Conservation (phyloP, 345 rosid genomes). For the Moricandia arvensis region DNA sequence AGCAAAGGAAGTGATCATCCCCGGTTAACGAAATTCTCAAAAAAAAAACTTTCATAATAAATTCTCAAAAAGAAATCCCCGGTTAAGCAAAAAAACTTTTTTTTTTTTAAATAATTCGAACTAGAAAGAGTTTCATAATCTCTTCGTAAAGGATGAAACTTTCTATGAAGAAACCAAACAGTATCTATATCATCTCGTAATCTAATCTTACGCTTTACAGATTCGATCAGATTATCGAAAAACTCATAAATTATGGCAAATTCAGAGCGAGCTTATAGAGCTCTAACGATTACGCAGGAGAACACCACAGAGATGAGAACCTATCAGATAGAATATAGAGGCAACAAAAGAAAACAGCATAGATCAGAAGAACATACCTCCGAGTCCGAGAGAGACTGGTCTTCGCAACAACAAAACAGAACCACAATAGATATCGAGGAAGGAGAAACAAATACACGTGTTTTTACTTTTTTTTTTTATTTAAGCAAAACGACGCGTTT, state of each 20-base stretch:
- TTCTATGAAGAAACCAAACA: neutral
- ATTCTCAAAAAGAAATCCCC: neutral
- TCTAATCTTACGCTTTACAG: neutral
- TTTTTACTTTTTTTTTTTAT: neutral
- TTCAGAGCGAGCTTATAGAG: neutral
- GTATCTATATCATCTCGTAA: neutral
- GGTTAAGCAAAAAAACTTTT: no score
- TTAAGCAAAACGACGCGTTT: conserved; percentile 21
- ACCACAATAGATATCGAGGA: conserved; percentile 2
- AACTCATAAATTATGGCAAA: conserved; percentile 11
- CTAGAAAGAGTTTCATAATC: neutral
- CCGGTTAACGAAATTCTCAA: neutral
- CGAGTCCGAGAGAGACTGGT: conserved; percentile 1
- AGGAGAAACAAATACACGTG: neutral
- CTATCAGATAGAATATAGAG: neutral
- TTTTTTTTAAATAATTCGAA: neutral
- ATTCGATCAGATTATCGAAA: conserved; percentile 13
- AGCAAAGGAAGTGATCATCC: conserved; percentile 6
- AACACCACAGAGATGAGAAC: neutral
- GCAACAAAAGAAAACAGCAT: neutral
- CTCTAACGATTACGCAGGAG: conserved; percentile 3
- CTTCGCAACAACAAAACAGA: conserved; percentile 14
- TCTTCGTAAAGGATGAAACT: neutral
- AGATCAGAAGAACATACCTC: conserved; percentile 28
- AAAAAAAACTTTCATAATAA: no score